A percentile compares a stretch with the other conserved stretches of the same genome.
Conservation (phyloP, 495 filamentous ascomycete genomes). For the Penicillium daleae region DNA sequence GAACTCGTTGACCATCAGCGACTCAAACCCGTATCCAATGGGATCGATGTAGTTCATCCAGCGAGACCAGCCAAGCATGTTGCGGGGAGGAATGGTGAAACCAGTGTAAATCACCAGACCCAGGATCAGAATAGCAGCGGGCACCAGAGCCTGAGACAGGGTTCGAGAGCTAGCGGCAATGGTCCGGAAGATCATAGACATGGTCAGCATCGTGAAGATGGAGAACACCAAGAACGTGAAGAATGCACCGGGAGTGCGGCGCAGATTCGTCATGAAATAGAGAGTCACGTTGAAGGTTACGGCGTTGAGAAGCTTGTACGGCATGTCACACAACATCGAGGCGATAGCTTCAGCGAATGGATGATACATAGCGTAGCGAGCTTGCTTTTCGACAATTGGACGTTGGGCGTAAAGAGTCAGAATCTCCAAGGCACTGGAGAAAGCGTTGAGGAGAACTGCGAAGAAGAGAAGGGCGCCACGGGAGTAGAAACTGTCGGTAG, state of each 20-base stretch:
- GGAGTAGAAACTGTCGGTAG: slow-evolving; percentile 76
- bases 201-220: slow-evolving; percentile 60
- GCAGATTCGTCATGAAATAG: slow-evolving; percentile 65
- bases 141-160: slow-evolving; percentile 56
- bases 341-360: slow-evolving; percentile 66
- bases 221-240: slow-evolving; percentile 65
- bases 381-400: slow-evolving; percentile 71
- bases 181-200: slow-evolving; percentile 61
- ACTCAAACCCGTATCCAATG: slow-evolving; percentile 55
- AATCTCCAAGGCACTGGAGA: slow-evolving; percentile 79
- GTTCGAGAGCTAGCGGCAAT: slow-evolving; percentile 56
- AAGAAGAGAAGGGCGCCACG: slow-evolving; percentile 91
- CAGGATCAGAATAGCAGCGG: slow-evolving; percentile 55
- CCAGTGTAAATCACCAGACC: slow-evolving; percentile 57
- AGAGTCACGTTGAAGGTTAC: slow-evolving; percentile 60
- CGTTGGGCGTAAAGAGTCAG: slow-evolving; percentile 63
- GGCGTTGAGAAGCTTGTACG: slow-evolving; percentile 56
- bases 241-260: slow-evolving; percentile 53
- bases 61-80: slow-evolving; percentile 59
- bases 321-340: slow-evolving; percentile 64
- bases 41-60: slow-evolving; percentile 59
- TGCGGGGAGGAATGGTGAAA: slow-evolving; percentile 53
- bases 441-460: slow-evolving; percentile 87
- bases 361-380: slow-evolving; percentile 68
- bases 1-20: slow-evolving; percentile 64